Evolutionary conservation across 345 rosid species (phyloP).

Genomic region (Eucalyptus lansdowneana): DNA sequence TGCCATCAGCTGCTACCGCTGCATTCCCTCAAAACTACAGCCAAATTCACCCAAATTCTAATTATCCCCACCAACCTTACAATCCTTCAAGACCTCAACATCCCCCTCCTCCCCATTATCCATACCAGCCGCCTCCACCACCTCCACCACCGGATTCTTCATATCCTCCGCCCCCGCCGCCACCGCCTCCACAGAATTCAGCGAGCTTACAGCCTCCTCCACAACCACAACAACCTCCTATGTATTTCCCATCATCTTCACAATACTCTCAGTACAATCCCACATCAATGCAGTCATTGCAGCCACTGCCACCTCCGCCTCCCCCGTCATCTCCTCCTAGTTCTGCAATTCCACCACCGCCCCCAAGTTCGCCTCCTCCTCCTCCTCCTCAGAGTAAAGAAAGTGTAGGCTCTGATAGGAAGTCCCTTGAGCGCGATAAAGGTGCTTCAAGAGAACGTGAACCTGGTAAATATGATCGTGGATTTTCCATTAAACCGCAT

Average conservation of each 20-base stretch:
- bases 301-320: slow-evolving; percentile 49
- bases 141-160: slow-evolving; percentile 51
- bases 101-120: slow-evolving; percentile 50
- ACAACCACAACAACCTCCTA: slow-evolving; percentile 21
- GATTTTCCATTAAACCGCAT: slow-evolving; percentile 19
- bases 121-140: slow-evolving; percentile 54
- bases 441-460: slow-evolving; percentile 32
- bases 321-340: slow-evolving; percentile 22
- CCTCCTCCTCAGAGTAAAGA: slow-evolving; percentile 47
- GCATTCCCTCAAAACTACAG: neutral
- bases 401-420: slow-evolving; percentile 4
- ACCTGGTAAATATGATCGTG: slow-evolving; percentile 7
- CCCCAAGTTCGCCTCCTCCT: slow-evolving; percentile 83
- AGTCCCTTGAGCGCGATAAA: slow-evolving; percentile 23
- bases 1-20: slow-evolving; percentile 12
- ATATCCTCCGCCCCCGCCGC: slow-evolving; percentile 35
- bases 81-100: slow-evolving; percentile 36
- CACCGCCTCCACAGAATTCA: slow-evolving; percentile 29
- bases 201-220: neutral
- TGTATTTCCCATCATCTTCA: slow-evolving; percentile 39
- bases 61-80: slow-evolving; percentile 7
- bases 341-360: slow-evolving; percentile 62
- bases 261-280: slow-evolving; percentile 34
- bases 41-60: slow-evolving; percentile 6
- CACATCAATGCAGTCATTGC: slow-evolving; percentile 30